Base-by-base conservation (phyloP, 768 basidiomycete genomes). In the Suillus ampliporus region DNA sequence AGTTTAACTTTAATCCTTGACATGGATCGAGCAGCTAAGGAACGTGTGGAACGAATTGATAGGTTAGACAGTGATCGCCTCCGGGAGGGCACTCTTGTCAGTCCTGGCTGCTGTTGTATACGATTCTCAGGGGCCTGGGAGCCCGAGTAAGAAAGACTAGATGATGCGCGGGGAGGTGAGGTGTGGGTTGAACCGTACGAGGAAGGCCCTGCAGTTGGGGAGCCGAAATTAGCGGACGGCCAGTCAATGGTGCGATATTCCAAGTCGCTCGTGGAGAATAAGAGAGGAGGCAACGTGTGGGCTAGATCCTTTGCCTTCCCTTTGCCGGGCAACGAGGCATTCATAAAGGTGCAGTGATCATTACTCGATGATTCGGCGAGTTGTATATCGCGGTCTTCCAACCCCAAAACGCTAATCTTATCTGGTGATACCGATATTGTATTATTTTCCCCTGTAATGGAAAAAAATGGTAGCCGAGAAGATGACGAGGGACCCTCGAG, bases 261-360 rank as follows among this genome's bases (percentile, higher is more conserved):
- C 64, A 90, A 79, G 61, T 80, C 79, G 41, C 88, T 77, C 35
- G 84, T 79, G 57, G 84, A 79, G 69, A 92, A 87, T 37, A 82
- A 77, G 62, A 91, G 79, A 64, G 90, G 89, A 63, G 90, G 89
- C 64, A 91, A 80, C 71, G 80, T 79, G 62, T 90, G 87, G 51
- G 88, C 84, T 38, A 71, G 62, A 70, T 80, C 77, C 67, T 71
- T 75, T 58, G 80, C 87, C 75, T 84, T 90, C 68, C 82, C 86
- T 77, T 89, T 92, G 69, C 68, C 72, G 65, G 62, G 48, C 65
- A 76, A 72, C 23, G 76, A 69, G 72, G 72, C 67, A 67, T 41
- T 31, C 50, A 54, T 51, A 47, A 57, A 37, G 14, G 44, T 21
- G 21, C 21, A 57, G 40, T 40, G 43, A 60, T 60, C 59, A n/a